Conservation (phyloP, 441 rosid species). For the Viola pubescens region DNA sequence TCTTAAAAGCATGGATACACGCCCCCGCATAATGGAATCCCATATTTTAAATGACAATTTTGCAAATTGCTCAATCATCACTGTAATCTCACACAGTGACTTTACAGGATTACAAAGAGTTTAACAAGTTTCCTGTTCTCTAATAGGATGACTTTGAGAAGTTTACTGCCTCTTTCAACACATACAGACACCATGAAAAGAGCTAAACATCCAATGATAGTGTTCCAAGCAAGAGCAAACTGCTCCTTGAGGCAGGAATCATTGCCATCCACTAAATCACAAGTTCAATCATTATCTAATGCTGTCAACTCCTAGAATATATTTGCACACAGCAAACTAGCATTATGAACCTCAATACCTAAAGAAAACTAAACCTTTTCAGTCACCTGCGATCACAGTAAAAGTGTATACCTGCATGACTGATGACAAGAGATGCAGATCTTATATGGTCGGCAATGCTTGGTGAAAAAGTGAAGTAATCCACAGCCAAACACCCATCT, state of each 20-base stretch:
- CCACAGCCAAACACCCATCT: slow-evolving; percentile 57
- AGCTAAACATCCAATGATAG: too few species aligned
- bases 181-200: not conserved
- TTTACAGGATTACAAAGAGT: not conserved
- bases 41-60: too few species aligned
- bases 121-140: too few species aligned
- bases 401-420: slow-evolving; percentile 60
- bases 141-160: not conserved
- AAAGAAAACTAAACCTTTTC: not conserved
- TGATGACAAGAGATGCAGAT: slow-evolving; percentile 78
- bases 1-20: not conserved
- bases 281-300: not conserved
- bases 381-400: too few species aligned
- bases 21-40: not conserved
- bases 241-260: too few species aligned
- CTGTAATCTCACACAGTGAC: not conserved
- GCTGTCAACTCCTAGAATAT: not conserved
- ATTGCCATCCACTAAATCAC: not conserved
- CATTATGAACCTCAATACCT: not conserved
- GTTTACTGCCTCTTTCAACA: not conserved
- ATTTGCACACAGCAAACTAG: not conserved
- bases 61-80: not conserved
- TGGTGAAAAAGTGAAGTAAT: slow-evolving; percentile 77
- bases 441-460: slow-evolving; percentile 71
- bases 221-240: too few species aligned